Conservation (phyloP, 495 filamentous ascomycete genomes). For the Penicillium soppii region DNA sequence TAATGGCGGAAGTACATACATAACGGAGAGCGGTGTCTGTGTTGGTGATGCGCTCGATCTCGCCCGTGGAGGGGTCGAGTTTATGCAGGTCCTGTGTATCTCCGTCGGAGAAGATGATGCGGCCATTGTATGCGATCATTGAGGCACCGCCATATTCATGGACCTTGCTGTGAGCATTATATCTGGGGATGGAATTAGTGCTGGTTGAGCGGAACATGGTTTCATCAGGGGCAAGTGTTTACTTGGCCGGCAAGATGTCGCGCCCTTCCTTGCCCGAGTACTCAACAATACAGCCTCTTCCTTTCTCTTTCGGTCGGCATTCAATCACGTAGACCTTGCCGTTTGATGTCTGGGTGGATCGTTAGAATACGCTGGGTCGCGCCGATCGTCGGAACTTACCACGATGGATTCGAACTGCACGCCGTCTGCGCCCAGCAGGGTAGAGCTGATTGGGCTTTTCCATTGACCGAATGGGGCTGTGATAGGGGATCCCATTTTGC, state of each 20-base stretch:
- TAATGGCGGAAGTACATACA: slow-evolving; percentile 23
- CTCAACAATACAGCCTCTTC: slow-evolving; percentile 34
- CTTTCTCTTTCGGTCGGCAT: slow-evolving; percentile 25
- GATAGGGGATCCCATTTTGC: background rate
- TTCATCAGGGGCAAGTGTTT: slow-evolving; percentile 8
- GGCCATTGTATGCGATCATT: slow-evolving; percentile 20
- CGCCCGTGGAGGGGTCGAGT: slow-evolving; percentile 21
- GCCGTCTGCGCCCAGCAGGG: slow-evolving; percentile 8
- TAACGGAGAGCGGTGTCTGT: slow-evolving; percentile 1
- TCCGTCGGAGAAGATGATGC: slow-evolving; percentile 38
- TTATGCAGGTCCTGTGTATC: slow-evolving; percentile 29
- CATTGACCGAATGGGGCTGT: slow-evolving; percentile 38
- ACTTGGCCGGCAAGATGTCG: slow-evolving; percentile 35
- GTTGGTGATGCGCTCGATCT: slow-evolving; percentile 20
- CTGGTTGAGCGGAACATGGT: too few species aligned
- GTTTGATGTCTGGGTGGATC: slow-evolving; percentile 5
- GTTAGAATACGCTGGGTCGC: slow-evolving; percentile 18
- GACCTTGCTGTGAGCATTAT: slow-evolving; percentile 24
- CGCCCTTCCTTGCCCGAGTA: slow-evolving; percentile 5
- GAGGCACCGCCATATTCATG: slow-evolving; percentile 46
- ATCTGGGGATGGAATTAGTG: background rate
- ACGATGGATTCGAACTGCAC: slow-evolving; percentile 12
- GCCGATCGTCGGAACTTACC: background rate
- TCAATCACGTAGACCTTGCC: slow-evolving; percentile 35
- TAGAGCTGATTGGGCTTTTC: slow-evolving; percentile 33